Conservation (phyloP, 805 yeast species). For the Candida germanica region DNA sequence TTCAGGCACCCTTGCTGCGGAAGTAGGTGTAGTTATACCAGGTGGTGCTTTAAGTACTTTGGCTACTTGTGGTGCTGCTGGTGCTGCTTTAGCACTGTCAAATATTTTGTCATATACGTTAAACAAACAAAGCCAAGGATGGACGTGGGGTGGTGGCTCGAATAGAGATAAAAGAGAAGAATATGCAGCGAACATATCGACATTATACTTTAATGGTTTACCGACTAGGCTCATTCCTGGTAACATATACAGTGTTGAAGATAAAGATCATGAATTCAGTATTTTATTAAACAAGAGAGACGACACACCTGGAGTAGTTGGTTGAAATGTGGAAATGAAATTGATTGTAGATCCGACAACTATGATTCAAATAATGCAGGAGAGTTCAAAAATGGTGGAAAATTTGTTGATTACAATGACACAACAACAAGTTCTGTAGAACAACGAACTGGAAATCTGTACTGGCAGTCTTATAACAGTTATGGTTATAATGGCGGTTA, state of each 20-base stretch:
- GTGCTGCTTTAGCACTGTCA: slow-evolving; percentile 1
- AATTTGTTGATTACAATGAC: too few species aligned
- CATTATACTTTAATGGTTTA: not conserved
- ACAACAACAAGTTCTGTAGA: too few species aligned
- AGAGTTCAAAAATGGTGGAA: too few species aligned
- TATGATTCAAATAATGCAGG: too few species aligned
- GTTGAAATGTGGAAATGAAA: too few species aligned
- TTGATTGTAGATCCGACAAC: too few species aligned
- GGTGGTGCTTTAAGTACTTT: not conserved
- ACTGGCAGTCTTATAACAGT: too few species aligned
- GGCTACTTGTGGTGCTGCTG: slow-evolving; percentile 1
- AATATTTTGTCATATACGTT: not conserved
- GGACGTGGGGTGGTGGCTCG: slow-evolving; percentile 1
- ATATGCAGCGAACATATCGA: not conserved
- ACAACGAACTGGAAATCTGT: too few species aligned
- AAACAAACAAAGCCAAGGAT: slow-evolving; percentile 1
- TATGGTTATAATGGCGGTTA: too few species aligned
- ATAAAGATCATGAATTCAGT: not conserved
- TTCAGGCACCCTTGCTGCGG: slow-evolving; percentile 1
- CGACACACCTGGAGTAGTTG: not conserved
- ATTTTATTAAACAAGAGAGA: not conserved
- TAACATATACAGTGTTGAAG: slow-evolving; percentile 1
- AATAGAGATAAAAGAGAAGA: not conserved
- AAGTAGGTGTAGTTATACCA: not conserved
- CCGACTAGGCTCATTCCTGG: not conserved